A percentile compares a stretch with the other conserved stretches of the same genome.
Conservation (phyloP, 2,329 filamentous ascomycete genomes). For the Aureobasidium sp. region DNA sequence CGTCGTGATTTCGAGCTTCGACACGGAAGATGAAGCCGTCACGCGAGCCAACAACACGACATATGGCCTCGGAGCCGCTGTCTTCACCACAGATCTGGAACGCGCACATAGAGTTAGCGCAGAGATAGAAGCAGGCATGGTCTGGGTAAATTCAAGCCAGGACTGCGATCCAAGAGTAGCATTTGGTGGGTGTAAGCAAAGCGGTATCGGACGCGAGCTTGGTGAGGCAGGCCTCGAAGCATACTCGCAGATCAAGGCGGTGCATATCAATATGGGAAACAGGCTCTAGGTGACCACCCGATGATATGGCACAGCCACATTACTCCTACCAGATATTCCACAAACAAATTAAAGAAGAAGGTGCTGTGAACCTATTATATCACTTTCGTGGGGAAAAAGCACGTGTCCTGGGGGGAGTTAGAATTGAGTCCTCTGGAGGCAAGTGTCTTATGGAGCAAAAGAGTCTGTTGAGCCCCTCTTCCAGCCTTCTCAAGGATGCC, state of each 20-base stretch:
- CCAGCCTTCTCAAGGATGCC: too few species aligned
- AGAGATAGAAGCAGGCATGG: constrained; percentile 41
- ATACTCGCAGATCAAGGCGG: constrained; percentile 17
- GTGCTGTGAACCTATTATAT: too few species aligned
- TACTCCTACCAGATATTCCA: too few species aligned
- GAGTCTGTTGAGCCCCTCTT: too few species aligned
- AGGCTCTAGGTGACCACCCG: not conserved
- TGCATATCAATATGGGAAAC: not conserved
- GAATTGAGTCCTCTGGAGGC: too few species aligned
- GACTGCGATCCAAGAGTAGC: constrained; percentile 37
- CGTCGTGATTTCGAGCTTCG: constrained; percentile 35
- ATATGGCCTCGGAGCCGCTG: constrained; percentile 37
- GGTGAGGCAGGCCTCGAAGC: constrained; percentile 18
- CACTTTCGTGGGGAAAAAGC: too few species aligned
- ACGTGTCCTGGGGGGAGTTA: too few species aligned
- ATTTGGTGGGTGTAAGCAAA: constrained; percentile 32
- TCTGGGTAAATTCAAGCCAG: constrained; percentile 40
- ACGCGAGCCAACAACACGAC: constrained; percentile 34
- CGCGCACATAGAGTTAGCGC: constrained; percentile 36
- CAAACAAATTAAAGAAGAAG: too few species aligned
- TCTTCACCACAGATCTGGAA: constrained; percentile 38
- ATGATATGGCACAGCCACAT: too few species aligned
- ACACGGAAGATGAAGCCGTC: constrained; percentile 35
- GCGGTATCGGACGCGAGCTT: constrained; percentile 32
- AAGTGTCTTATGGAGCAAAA: too few species aligned